phyloP scores from a whole-genome alignment of 768 basidiomycete species.

The Mycena capillaripes region DNA sequence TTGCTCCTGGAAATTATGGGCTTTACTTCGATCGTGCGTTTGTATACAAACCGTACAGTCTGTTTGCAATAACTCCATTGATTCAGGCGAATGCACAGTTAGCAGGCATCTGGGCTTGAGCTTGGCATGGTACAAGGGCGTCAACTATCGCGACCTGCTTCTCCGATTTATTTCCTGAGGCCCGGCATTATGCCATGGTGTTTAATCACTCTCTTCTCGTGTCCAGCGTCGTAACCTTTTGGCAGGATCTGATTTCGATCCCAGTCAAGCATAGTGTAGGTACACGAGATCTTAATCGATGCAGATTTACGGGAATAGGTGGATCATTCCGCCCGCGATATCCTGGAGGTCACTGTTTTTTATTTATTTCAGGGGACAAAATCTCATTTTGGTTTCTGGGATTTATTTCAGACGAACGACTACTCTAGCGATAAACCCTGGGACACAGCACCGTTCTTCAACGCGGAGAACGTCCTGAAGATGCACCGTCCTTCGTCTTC shows the following conservation, averaged over 20 bases:
- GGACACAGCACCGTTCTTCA: neutral
- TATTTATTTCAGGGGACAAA: too few species aligned
- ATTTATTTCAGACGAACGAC: neutral
- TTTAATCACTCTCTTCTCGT: too few species aligned
- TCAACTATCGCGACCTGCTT: too few species aligned
- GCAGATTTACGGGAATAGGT: neutral
- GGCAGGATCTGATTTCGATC: neutral
- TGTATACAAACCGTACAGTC: too few species aligned
- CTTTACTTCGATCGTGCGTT: neutral
- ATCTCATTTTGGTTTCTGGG: too few species aligned
- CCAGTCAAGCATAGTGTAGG: neutral
- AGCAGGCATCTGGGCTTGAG: too few species aligned
- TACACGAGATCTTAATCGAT: neutral
- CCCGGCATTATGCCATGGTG: too few species aligned
- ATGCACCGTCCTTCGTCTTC: neutral
- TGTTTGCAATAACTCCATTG: too few species aligned
- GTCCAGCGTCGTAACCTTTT: too few species aligned
- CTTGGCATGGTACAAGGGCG: too few species aligned
- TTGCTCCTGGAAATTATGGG: constrained; percentile 13
- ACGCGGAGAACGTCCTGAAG: neutral
- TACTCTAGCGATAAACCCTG: neutral
- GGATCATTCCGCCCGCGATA: constrained; percentile 7
- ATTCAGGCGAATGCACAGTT: too few species aligned
- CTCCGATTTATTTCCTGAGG: too few species aligned
- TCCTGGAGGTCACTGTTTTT: neutral